Evolutionary conservation across 345 rosid genomes (phyloP).

Genomic region (Citrus maxima): DNA sequence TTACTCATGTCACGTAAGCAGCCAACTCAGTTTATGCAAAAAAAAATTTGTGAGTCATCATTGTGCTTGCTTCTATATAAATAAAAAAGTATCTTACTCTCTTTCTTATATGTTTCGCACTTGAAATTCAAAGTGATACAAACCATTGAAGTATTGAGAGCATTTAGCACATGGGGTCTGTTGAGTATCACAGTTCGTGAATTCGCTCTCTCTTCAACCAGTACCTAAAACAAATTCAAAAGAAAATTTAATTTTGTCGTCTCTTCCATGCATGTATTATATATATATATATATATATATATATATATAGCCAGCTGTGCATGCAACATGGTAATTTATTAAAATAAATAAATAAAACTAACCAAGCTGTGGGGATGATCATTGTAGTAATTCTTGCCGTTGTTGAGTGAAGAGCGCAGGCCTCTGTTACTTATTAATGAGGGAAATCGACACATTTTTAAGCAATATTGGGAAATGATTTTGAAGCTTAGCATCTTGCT

Average conservation of each 20-base stretch:
- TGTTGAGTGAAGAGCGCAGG: constrained; percentile 1
- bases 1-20: no score
- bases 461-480: not conserved
- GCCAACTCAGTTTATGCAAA: no score
- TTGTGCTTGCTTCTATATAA: not conserved
- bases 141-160: constrained; percentile 17
- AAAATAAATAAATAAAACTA: not conserved
- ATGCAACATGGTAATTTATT: not conserved
- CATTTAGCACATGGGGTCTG: constrained; percentile 21
- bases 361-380: constrained; percentile 13
- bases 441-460: not conserved
- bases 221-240: not conserved
- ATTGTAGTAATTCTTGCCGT: not conserved
- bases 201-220: constrained; percentile 8
- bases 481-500: constrained; percentile 7
- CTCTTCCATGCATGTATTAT: not conserved
- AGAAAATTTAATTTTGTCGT: not conserved
- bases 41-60: no score
- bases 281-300: no score
- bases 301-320: no score
- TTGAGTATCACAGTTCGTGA: constrained; percentile 24
- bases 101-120: no score
- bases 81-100: no score
- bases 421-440: not conserved
- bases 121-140: not conserved